Conservation (phyloP, 2,329 filamentous ascomycete species). For the Ceratocystis variospora region DNA sequence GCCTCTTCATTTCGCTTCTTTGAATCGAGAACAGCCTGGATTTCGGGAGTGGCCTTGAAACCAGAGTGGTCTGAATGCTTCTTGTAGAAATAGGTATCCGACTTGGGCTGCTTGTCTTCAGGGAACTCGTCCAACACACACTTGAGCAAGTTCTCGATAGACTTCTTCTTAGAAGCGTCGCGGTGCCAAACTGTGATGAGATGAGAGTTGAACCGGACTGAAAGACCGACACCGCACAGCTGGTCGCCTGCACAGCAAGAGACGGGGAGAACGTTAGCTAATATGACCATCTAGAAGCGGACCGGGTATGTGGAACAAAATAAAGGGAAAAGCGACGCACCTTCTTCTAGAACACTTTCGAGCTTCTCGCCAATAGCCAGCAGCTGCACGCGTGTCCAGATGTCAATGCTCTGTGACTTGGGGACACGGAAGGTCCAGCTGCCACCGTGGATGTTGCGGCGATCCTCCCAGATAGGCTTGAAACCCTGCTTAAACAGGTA, state of each 20-base stretch:
- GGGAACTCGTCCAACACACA: slow-evolving; percentile 63
- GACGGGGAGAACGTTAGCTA: neutral
- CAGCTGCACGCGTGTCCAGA: slow-evolving; percentile 71
- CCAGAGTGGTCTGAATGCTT: slow-evolving; percentile 78
- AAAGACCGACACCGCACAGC: slow-evolving; percentile 78
- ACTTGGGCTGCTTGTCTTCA: slow-evolving; percentile 56
- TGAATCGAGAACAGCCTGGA: slow-evolving; percentile 44
- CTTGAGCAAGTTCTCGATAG: slow-evolving; percentile 58
- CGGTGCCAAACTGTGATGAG: slow-evolving; percentile 91
- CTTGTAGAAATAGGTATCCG: slow-evolving; percentile 70
- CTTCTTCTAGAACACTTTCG: slow-evolving; percentile 56
- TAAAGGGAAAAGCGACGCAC: slow-evolving; percentile 32
- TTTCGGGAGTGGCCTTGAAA: slow-evolving; percentile 52
- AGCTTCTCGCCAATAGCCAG: slow-evolving; percentile 73
- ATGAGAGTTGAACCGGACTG: slow-evolving; percentile 76
- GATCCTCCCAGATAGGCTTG: slow-evolving; percentile 69
- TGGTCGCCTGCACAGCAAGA: slow-evolving; percentile 49
- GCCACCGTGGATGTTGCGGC: slow-evolving; percentile 71
- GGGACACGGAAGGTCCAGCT: slow-evolving; percentile 86
- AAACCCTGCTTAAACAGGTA: slow-evolving; percentile 71
- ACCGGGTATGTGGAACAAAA: neutral
- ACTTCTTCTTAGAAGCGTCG: slow-evolving; percentile 64
- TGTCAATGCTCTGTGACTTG: slow-evolving; percentile 57
- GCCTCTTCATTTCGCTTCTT: slow-evolving; percentile 31
- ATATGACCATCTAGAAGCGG: neutral